Evolutionary conservation across 768 basidiomycete genomes (phyloP), one percentile per base, ranked within the genome.

Genomic region (Ephemerocybe angulata): DNA sequence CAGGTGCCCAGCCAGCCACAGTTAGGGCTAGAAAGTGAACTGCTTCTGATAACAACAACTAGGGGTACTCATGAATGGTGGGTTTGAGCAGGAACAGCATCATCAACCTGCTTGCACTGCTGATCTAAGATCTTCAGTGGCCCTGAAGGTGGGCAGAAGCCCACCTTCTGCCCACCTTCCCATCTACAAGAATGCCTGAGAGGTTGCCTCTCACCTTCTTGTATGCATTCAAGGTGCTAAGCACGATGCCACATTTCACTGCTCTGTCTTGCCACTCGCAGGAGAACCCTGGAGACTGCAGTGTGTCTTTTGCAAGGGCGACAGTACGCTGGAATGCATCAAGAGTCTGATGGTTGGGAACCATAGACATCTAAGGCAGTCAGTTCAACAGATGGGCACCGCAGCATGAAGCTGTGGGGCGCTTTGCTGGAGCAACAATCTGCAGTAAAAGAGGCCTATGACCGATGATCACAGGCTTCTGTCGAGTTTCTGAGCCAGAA

Each of bases 191-290:
- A 19, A 10, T 10, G 19, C 28, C 21, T 44, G 29, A 46, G 25
- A 19, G 25, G 19, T 15, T 24, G 19, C 15, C n/a, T 53, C 59
- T 48, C 42, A 69, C 70, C 68, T 68, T 60, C 40, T 61, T 58
- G 31, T 68, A 63, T 17, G 64, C 61, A 55, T 60, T 63, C 68
- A 67, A 71, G 43, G 66, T 64, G 6, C 54, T 54, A 22, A 69
- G 63, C 3, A 62, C 28, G 19, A 60, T 56, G 28, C 47, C 53
- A 50, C 70, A 71, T 52, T 4, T 38, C 25, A 27, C 49, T 54
- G 50, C 58, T 60, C 50, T 61, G 55, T 27, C 19, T 47, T 58
- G 60, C 70, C 70, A 71, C 51, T 69, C 67, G 62, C 70, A 71
- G 13, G 44, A 53, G 59, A 58, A 60, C 10, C 60, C 60, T 11